Percentiles rank a stretch among this genome's conserved stretches.
phyloP scores from a whole-genome alignment of 768 basidiomycete genomes.

The Mycena rebaudengoi region DNA sequence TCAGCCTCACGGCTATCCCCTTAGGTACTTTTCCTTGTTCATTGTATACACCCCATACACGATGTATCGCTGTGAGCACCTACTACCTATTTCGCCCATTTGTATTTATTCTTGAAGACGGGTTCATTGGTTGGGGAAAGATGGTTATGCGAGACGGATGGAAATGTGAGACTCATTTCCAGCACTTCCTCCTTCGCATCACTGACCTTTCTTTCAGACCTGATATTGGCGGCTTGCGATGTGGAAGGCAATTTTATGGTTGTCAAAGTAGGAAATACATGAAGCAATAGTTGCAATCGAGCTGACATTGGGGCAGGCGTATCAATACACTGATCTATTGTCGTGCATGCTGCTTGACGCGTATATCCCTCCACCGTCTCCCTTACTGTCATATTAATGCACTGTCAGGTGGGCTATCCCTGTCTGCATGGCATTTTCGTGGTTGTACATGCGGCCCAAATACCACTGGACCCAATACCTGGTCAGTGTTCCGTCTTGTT shows the following conservation, averaged over 20 bases:
- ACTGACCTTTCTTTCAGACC: slow-evolving; percentile 55
- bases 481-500: slow-evolving; percentile 49
- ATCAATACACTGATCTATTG: slow-evolving; percentile 85
- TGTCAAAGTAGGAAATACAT: slow-evolving; percentile 60
- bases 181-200: not conserved
- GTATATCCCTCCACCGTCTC: slow-evolving; percentile 46
- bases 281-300: not conserved
- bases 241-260: slow-evolving; percentile 92
- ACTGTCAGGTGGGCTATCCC: slow-evolving; percentile 84
- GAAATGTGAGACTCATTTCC: slow-evolving; percentile 69
- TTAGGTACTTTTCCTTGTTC: slow-evolving; percentile 82
- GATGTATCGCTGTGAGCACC: slow-evolving; percentile 78
- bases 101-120: slow-evolving; percentile 57
- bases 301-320: slow-evolving; percentile 56
- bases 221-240: slow-evolving; percentile 81
- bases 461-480: slow-evolving; percentile 88
- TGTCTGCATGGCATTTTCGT: slow-evolving; percentile 83
- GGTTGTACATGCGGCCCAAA: slow-evolving; percentile 80
- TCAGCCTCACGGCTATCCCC: not conserved
- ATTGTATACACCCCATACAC: slow-evolving; percentile 87
- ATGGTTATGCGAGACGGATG: slow-evolving; percentile 81
- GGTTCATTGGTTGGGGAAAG: slow-evolving; percentile 84
- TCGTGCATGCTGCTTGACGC: slow-evolving; percentile 95
- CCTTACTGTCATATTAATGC: not conserved
- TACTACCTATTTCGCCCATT: not conserved